Conservation (phyloP, 192 early-diverging fungal genomes). For the Backusella circina region DNA sequence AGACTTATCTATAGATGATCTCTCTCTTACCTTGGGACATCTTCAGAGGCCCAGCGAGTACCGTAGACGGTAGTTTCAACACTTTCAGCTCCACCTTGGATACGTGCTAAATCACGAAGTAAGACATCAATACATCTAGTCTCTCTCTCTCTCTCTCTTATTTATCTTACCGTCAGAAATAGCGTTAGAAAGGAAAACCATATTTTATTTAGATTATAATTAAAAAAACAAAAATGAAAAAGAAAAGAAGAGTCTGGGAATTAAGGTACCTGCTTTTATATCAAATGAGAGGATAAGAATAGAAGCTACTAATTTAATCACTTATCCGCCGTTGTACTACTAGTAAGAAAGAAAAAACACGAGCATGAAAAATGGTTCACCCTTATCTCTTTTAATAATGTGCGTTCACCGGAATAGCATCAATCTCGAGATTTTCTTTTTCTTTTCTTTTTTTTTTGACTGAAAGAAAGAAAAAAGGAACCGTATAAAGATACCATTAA, state of each 20-base stretch:
- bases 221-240: neutral
- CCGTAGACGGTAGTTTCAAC: conserved; percentile 19
- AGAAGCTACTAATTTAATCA: neutral
- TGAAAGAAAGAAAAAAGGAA: neutral
- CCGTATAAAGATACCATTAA: no score
- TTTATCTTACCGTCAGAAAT: conserved; percentile 5
- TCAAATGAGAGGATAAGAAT: neutral
- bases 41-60: conserved; percentile 23
- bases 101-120: neutral
- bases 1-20: neutral
- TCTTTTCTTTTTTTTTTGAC: neutral
- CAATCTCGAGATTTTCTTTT: neutral
- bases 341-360: neutral
- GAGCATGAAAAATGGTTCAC: neutral
- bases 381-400: neutral
- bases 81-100: neutral
- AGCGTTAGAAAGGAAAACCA: conserved; percentile 15
- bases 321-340: neutral
- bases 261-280: neutral
- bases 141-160: neutral
- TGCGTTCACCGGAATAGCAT: neutral
- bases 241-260: neutral
- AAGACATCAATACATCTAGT: neutral
- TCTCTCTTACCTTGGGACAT: conserved; percentile 17
- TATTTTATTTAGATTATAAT: neutral